Conservation (phyloP, 2,329 filamentous ascomycete genomes). For the Aschersonia sp. region DNA sequence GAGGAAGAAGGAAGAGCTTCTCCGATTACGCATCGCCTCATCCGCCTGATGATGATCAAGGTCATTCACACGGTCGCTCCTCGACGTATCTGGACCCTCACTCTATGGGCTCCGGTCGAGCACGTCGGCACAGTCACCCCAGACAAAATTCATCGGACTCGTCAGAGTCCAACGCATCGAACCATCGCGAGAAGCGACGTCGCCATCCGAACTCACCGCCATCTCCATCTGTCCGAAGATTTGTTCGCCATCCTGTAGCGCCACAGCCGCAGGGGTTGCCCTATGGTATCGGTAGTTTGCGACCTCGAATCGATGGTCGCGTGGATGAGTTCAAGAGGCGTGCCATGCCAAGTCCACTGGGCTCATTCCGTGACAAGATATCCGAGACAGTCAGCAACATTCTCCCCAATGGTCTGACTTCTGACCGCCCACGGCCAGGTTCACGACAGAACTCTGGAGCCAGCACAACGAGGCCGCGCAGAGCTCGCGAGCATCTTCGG, state of each 20-base stretch:
- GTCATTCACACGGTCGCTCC: conserved; percentile 13
- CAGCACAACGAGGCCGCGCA: conserved; percentile 17
- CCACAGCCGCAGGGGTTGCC: conserved; percentile 13
- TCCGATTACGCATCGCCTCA: conserved; percentile 32
- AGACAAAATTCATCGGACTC: conserved; percentile 25
- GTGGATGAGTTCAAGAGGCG: conserved; percentile 22
- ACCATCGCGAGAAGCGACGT: conserved; percentile 9
- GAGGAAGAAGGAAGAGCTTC: conserved; percentile 32
- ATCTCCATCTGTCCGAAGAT: conserved; percentile 18
- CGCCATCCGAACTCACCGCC: conserved; percentile 14
- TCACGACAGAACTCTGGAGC: conserved; percentile 18
- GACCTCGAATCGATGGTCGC: conserved; percentile 17
- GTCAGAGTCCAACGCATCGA: conserved; percentile 24
- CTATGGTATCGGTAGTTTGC: conserved; percentile 11
- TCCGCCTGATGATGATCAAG: conserved; percentile 14
- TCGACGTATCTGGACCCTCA: conserved; percentile 20
- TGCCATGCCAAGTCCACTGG: conserved; percentile 21
- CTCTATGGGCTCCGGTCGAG: conserved; percentile 13
- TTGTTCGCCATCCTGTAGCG: conserved; percentile 14
- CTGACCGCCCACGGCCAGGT: conserved; percentile 21
- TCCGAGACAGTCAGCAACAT: conserved; percentile 29
- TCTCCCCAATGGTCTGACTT: conserved; percentile 20
- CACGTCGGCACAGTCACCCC: conserved; percentile 35
- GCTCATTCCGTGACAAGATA: conserved; percentile 26
- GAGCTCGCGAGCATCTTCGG: conserved; percentile 24